phyloP scores from a whole-genome alignment of 345 rosid genomes.

The Aquilaria sinensis region DNA sequence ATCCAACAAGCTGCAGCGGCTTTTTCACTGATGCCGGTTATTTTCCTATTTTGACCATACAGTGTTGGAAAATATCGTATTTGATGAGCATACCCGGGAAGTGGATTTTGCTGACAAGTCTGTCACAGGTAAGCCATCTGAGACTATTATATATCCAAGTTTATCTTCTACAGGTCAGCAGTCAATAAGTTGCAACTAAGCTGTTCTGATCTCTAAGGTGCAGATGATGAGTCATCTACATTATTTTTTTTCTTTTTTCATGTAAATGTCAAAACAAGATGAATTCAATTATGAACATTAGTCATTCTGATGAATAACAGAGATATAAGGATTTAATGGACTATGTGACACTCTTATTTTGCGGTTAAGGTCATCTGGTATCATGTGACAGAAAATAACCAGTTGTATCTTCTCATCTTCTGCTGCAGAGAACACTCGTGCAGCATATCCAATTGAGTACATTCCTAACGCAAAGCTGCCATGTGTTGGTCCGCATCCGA shows the following conservation, averaged over 20 bases:
- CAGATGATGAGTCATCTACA: no score
- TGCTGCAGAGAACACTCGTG: slow-evolving; percentile 85
- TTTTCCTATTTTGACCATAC: slow-evolving; percentile 3
- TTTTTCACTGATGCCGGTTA: slow-evolving; percentile 4
- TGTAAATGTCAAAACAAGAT: no score
- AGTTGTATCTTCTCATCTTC: neutral
- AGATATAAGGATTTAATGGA: no score
- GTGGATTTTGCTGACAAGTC: slow-evolving; percentile 88
- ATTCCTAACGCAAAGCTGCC: slow-evolving; percentile 92
- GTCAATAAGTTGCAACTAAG: no score
- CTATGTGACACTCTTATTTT: no score
- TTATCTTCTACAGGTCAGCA: no score
- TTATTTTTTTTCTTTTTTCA: no score
- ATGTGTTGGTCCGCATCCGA: slow-evolving; percentile 88
- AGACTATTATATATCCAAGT: no score
- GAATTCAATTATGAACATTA: no score
- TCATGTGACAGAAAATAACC: no score
- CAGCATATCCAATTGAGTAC: slow-evolving; percentile 88
- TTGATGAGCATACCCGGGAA: slow-evolving; percentile 85
- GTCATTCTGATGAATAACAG: no score
- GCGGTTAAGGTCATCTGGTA: no score
- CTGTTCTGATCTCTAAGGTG: neutral
- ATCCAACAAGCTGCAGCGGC: neutral
- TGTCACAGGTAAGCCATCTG: slow-evolving; percentile 55
- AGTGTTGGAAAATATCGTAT: slow-evolving; percentile 95